phyloP scores from a whole-genome alignment of 495 filamentous ascomycete species.

The Cercophora samala region DNA sequence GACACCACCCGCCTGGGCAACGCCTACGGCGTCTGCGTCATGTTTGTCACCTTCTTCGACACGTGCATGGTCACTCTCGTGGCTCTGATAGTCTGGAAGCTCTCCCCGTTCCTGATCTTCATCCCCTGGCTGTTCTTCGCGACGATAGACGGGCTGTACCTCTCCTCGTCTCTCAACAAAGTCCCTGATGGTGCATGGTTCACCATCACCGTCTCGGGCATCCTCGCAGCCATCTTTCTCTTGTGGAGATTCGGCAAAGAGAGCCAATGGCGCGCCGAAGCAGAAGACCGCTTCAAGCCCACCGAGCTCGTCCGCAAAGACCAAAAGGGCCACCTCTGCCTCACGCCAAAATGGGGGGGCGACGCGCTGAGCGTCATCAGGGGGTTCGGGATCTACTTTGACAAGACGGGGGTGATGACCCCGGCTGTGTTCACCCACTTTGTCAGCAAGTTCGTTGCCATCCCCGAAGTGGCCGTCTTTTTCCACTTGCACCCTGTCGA shows the following conservation, averaged over 20 bases:
- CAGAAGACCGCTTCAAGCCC: constrained; percentile 51
- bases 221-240: constrained; percentile 59
- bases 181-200: constrained; percentile 74
- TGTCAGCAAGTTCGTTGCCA: constrained; percentile 53
- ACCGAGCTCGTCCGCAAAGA: constrained; percentile 37
- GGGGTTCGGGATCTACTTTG: constrained; percentile 61
- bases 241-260: constrained; percentile 75
- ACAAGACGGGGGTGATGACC: constrained; percentile 51
- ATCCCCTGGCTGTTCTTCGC: constrained; percentile 59
- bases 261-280: constrained; percentile 66
- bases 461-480: constrained; percentile 53
- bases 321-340: constrained; percentile 18
- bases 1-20: constrained; percentile 57
- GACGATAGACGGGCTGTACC: constrained; percentile 59
- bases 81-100: constrained; percentile 64
- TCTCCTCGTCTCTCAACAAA: constrained; percentile 64
- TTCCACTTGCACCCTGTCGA: constrained; percentile 56
- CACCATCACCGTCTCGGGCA: constrained; percentile 57
- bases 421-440: constrained; percentile 59
- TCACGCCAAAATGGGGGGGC: constrained; percentile 39
- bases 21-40: constrained; percentile 61
- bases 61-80: constrained; percentile 66
- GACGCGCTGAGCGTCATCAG: constrained; percentile 36
- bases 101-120: constrained; percentile 55
- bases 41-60: constrained; percentile 72